Evolutionary conservation across 1,284 basidiomycete genomes (phyloP).

Genomic region (Coniferiporia weirii): DNA sequence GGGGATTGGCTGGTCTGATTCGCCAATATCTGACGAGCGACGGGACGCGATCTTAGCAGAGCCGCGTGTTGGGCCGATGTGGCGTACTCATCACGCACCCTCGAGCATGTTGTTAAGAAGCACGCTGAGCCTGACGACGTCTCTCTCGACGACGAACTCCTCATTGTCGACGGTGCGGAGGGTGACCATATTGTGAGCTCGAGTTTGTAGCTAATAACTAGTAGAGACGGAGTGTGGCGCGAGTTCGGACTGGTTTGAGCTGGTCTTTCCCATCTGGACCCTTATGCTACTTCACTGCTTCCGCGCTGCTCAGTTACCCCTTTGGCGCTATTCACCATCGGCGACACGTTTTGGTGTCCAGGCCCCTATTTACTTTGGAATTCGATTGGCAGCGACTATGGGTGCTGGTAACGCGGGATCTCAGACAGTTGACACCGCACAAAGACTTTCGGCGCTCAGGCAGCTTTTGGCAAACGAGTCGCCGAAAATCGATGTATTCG

Average conservation of each 20-base stretch:
- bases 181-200: conserved; percentile 54
- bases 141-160: conserved; percentile 89
- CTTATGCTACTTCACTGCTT: neutral
- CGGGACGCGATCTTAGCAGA: conserved; percentile 12
- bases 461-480: conserved; percentile 60
- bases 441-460: conserved; percentile 55
- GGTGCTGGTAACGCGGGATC: conserved; percentile 26
- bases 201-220: too few relatives aligned
- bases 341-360: neutral
- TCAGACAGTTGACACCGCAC: conserved; percentile 57
- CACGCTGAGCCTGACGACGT: conserved; percentile 91
- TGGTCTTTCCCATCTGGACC: neutral
- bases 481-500: conserved; percentile 59
- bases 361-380: neutral
- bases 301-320: neutral
- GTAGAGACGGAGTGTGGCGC: too few relatives aligned
- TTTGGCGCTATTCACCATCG: neutral
- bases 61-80: conserved; percentile 14
- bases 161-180: conserved; percentile 94
- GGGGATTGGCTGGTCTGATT: conserved; percentile 89
- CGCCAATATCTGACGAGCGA: conserved; percentile 74
- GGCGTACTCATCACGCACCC: conserved; percentile 47
- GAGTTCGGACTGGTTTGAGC: too few relatives aligned
- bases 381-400: conserved; percentile 21
- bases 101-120: conserved; percentile 99